Evolutionary conservation across 2,329 filamentous ascomycete genomes (phyloP).

Genomic region (Colletotrichum tropicale): DNA sequence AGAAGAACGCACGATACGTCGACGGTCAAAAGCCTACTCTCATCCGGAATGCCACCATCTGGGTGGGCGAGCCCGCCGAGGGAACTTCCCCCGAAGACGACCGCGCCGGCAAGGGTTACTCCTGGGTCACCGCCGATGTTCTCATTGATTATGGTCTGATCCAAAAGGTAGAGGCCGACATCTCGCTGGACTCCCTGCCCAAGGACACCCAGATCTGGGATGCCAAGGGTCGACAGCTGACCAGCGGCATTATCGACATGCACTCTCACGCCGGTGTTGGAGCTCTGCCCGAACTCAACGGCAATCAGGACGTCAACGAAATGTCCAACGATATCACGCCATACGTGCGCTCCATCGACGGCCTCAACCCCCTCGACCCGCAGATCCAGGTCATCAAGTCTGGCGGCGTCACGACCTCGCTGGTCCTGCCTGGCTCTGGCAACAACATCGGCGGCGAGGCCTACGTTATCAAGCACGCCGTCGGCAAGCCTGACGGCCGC

Average conservation of each 20-base stretch:
- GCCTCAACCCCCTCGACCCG: conserved; percentile 65
- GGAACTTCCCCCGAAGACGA: conserved; percentile 60
- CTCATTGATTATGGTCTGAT: conserved; percentile 67
- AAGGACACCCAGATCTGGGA: conserved; percentile 57
- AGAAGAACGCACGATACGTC: conserved; percentile 65
- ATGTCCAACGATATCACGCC: conserved; percentile 68
- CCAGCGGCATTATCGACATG: conserved; percentile 74
- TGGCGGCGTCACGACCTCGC: conserved; percentile 72
- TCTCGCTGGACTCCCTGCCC: conserved; percentile 46
- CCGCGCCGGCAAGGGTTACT: conserved; percentile 61
- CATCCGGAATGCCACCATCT: conserved; percentile 70
- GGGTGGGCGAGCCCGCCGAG: conserved; percentile 64
- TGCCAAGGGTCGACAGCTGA: conserved; percentile 65
- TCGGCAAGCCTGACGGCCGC: conserved; percentile 63
- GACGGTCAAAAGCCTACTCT: conserved; percentile 63
- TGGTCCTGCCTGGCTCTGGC: conserved; percentile 71
- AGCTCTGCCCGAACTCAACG: conserved; percentile 58
- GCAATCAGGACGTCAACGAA: conserved; percentile 67
- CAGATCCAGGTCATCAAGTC: conserved; percentile 74
- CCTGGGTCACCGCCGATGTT: conserved; percentile 66
- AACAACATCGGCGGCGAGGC: conserved; percentile 78
- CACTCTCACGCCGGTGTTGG: conserved; percentile 70
- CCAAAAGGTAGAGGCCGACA: conserved; percentile 51
- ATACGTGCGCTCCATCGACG: conserved; percentile 71
- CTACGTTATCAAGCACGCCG: conserved; percentile 70